Percentiles rank a stretch among this genome's conserved stretches.
Evolutionary conservation across 257 asterid genomes (phyloP).

Genomic region (Prunella vulgaris): DNA sequence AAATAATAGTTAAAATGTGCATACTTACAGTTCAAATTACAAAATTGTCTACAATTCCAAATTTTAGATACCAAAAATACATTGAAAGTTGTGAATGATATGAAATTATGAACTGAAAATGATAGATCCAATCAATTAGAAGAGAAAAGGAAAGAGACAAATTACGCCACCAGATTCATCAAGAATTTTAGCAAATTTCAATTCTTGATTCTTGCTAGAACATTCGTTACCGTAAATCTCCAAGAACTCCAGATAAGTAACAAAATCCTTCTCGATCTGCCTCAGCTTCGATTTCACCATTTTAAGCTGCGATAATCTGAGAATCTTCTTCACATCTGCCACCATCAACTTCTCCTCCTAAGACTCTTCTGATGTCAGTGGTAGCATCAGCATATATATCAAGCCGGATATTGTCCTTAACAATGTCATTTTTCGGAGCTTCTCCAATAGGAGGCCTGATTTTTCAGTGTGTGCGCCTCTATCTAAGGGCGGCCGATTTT

Average conservation of each 20-base stretch:
- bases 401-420: conserved; percentile 51
- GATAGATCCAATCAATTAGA: background rate
- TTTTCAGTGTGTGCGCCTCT: no score
- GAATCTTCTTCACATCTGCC: conserved; percentile 62
- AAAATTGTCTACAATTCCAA: no score
- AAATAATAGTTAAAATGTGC: no score
- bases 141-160: conserved; percentile 27
- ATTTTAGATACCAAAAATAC: no score
- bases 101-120: background rate
- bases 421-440: conserved; percentile 58
- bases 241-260: conserved; percentile 46
- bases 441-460: conserved; percentile 55
- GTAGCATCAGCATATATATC: conserved; percentile 55
- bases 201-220: conserved; percentile 42
- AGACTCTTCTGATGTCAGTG: conserved; percentile 20
- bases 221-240: conserved; percentile 55
- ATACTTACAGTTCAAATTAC: no score
- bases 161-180: conserved; percentile 77
- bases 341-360: conserved; percentile 36
- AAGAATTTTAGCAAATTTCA: conserved; percentile 53
- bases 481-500: no score
- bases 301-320: conserved; percentile 63
- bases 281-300: conserved; percentile 56
- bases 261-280: conserved; percentile 36
- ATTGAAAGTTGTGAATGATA: no score